Evolutionary conservation across 441 rosid genomes (phyloP).

Genomic region (Euphorbia corollata): DNA sequence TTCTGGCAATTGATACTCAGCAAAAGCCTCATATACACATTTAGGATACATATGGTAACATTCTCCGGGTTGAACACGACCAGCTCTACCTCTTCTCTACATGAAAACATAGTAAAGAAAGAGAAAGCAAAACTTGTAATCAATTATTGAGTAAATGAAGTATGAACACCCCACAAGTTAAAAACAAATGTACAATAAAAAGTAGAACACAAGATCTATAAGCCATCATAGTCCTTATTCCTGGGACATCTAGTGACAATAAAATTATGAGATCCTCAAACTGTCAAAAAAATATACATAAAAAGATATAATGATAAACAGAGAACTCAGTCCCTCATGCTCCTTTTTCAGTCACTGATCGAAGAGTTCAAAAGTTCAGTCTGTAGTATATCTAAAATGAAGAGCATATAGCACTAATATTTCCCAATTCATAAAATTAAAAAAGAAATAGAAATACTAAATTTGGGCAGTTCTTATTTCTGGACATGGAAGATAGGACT

Average conservation of each 20-base stretch:
- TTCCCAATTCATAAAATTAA: not conserved
- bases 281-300: not conserved
- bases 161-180: not conserved
- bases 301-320: not conserved
- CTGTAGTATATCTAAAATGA: not conserved
- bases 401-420: not conserved
- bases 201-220: not conserved
- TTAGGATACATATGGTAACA: slow-evolving; percentile 84
- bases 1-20: slow-evolving; percentile 88
- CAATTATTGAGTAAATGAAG: too few species aligned
- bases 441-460: not conserved
- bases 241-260: not conserved
- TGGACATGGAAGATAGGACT: not conserved
- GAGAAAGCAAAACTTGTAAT: not conserved
- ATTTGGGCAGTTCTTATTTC: not conserved
- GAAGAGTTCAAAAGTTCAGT: not conserved
- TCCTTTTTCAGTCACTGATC: not conserved
- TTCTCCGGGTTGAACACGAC: slow-evolving; percentile 88
- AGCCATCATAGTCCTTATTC: not conserved
- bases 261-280: not conserved
- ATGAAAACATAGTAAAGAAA: slow-evolving; percentile 18
- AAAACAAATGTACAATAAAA: not conserved
- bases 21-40: slow-evolving; percentile 73
- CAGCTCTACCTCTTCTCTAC: slow-evolving; percentile 94
- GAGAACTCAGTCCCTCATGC: not conserved